Base-by-base conservation (phyloP, 2,329 filamentous ascomycete genomes). In the Herpotrichia juniperi region DNA sequence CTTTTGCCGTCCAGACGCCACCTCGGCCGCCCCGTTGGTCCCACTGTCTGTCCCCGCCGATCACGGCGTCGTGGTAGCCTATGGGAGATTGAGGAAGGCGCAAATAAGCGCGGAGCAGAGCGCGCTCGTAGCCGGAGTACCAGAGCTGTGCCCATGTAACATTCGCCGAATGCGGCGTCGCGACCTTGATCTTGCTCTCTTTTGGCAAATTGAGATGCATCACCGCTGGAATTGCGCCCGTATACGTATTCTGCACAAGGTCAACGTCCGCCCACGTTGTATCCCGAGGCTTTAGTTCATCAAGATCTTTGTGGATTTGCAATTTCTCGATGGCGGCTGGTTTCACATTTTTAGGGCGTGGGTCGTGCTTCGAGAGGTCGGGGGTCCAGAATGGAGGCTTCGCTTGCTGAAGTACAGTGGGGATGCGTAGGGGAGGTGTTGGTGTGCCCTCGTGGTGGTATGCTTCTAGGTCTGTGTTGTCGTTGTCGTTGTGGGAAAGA, bases 1-100 rank as follows among this genome's bases (percentile, higher is more conserved):
- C 73, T n/a, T 72, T 68, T 11, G 76, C 77, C 0, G 80, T 82
- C 82, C 82, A 84, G 3, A 82, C 66, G 7, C 81, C 82, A 2
- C 81, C 81, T n/a, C 73, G 74, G 0, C 81, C 81, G 9, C 80
- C 81, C 12, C 80, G 75, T 48, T 72, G 63, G 57, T 83, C 78
- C 78, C 79, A 80, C 65, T 73, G 74, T 1, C 74, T 69, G 44
- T 79, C 74, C 2, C 78, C 79, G 11, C 79, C 80, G 0, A 77
- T 69, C 6, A 77, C 70, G 0, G 76, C 74, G 9, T 73, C 73
- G 48, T 78, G 74, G 12, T 78, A 76, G 0, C 76, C 75, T 25
- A 73, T 66, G 1, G 76, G 57, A 58, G 75, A 76, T 35, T 75
- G 76, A 1, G 76, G 67, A 1, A 67, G 72, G 46, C 79, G 78